A percentile compares a stretch with the other conserved stretches of the same genome.
Evolutionary conservation across 495 filamentous ascomycete genomes (phyloP).

Genomic region (Viridothelium virens): DNA sequence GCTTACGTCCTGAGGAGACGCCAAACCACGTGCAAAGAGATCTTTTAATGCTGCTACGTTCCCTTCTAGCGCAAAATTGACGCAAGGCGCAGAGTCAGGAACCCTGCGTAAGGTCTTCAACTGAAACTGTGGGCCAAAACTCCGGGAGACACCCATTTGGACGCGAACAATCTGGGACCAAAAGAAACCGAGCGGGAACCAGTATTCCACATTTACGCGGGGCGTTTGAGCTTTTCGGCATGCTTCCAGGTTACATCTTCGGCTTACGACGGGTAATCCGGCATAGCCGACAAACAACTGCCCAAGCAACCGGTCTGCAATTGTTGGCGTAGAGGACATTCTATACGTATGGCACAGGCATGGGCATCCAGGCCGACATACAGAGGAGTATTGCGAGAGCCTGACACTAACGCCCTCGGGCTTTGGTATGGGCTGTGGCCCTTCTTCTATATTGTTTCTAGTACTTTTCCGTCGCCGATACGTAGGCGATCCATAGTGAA

Average conservation of each 20-base stretch:
- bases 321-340: constrained; percentile 2
- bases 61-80: constrained; percentile 25
- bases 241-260: not conserved
- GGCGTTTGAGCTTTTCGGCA: constrained; percentile 14
- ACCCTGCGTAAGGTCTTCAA: constrained; percentile 15
- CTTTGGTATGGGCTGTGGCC: not conserved
- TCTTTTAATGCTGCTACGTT: constrained; percentile 28
- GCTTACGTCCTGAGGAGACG: constrained; percentile 28
- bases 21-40: constrained; percentile 23
- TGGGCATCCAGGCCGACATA: constrained; percentile 12
- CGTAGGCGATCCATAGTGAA: not conserved
- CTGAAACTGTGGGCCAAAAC: constrained; percentile 12
- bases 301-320: constrained; percentile 14
- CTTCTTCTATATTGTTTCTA: not conserved
- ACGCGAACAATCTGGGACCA: constrained; percentile 13
- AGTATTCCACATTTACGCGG: constrained; percentile 13
- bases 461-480: not conserved
- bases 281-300: constrained; percentile 17
- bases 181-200: constrained; percentile 17
- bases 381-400: constrained; percentile 5
- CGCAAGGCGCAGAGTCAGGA: constrained; percentile 12
- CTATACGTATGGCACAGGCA: constrained; percentile 14
- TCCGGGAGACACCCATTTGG: constrained; percentile 9
- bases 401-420: not conserved
- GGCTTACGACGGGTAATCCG: constrained; percentile 10